phyloP scores from a whole-genome alignment of 2,329 filamentous ascomycete species.

The Neonectria punicea region DNA sequence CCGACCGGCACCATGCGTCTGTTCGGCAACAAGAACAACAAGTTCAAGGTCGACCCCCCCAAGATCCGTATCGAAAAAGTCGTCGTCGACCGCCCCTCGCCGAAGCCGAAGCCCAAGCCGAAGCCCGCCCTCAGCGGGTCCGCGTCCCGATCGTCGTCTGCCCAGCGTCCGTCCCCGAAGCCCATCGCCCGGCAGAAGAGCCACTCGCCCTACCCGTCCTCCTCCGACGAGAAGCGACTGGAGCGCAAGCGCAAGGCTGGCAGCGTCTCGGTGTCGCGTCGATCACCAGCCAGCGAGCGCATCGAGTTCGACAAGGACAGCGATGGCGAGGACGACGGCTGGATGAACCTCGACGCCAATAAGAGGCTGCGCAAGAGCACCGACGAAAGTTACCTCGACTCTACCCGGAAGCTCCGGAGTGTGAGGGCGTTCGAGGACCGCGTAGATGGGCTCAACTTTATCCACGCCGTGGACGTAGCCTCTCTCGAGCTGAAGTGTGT shows the following conservation, averaged over 20 bases:
- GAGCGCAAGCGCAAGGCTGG: conserved; percentile 62
- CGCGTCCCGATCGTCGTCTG: conserved; percentile 48
- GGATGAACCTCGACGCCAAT: conserved; percentile 58
- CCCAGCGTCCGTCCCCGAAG: conserved; percentile 55
- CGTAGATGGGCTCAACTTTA: conserved; percentile 57
- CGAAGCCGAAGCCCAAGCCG: conserved; percentile 51
- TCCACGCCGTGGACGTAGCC: conserved; percentile 69
- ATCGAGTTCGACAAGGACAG: conserved; percentile 63
- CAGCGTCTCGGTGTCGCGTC: conserved; percentile 46
- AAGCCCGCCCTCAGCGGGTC: conserved; percentile 45
- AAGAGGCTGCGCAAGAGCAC: conserved; percentile 60
- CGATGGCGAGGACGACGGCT: conserved; percentile 64
- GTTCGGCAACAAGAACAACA: conserved; percentile 56
- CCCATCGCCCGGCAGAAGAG: conserved; percentile 53
- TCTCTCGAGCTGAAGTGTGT: conserved; percentile 62
- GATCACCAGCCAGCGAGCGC: conserved; percentile 60
- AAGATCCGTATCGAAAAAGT: conserved; percentile 65
- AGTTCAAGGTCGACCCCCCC: conserved; percentile 62
- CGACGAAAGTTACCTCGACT: conserved; percentile 55
- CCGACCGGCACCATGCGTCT: conserved; percentile 48
- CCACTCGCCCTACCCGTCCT: conserved; percentile 55
- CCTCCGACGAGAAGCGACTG: conserved; percentile 50
- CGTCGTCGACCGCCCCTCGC: conserved; percentile 52
- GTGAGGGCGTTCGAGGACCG: conserved; percentile 57
- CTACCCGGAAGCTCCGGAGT: conserved; percentile 59